Conservation (phyloP, 164 flowering plant genomes). For the Tetrastigma voinierianum region DNA sequence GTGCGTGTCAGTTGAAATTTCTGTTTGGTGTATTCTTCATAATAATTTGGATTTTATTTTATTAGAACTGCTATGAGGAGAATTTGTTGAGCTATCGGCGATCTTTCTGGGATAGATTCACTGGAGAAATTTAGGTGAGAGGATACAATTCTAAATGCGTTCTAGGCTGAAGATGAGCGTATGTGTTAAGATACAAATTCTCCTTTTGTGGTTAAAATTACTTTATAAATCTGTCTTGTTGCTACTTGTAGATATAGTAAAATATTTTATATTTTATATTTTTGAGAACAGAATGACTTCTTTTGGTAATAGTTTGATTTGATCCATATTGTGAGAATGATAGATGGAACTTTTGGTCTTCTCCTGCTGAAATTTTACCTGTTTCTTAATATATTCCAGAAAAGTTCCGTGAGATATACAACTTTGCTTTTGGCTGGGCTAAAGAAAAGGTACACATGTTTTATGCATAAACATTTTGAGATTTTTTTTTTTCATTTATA, state of each 20-base stretch:
- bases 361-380: conserved; percentile 12
- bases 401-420: conserved; percentile 91
- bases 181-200: conserved; percentile 23
- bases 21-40: background rate
- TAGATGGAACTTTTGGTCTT: background rate
- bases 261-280: background rate
- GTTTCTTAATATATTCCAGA: conserved; percentile 46
- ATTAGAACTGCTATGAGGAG: background rate
- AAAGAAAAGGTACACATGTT: conserved; percentile 69
- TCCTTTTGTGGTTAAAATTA: background rate
- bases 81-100: background rate
- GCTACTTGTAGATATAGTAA: background rate
- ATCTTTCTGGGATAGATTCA: conserved; percentile 77
- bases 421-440: conserved; percentile 98
- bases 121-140: conserved; percentile 87
- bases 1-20: conserved; percentile 32
- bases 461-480: background rate
- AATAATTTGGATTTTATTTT: background rate
- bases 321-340: background rate
- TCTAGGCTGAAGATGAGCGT: conserved; percentile 94
- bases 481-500: background rate
- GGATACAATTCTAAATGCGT: conserved; percentile 78
- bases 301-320: background rate
- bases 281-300: background rate
- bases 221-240: background rate